phyloP scores from a whole-genome alignment of 2,329 filamentous ascomycete genomes.

The Fusarium nisikadoi region DNA sequence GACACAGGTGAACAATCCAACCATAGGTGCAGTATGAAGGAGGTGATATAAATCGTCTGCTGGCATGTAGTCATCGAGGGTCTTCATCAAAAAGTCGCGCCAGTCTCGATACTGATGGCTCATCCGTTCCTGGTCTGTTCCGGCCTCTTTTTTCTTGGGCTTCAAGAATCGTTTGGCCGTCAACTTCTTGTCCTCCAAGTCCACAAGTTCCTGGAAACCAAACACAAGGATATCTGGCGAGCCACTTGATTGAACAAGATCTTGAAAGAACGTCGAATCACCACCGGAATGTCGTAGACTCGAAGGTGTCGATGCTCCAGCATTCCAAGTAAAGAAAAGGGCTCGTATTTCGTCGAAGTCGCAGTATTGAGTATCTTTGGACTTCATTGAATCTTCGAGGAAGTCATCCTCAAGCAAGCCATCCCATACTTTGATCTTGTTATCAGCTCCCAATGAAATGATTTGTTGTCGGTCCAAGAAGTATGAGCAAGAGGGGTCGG shows the following conservation, averaged over 20 bases:
- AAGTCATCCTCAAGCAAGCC: conserved; percentile 93
- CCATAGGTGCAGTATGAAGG: conserved; percentile 85
- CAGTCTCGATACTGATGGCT: conserved; percentile 97
- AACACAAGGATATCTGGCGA: conserved; percentile 93
- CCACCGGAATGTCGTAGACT: conserved; percentile 76
- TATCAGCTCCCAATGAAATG: conserved; percentile 87
- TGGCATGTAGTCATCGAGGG: conserved; percentile 85
- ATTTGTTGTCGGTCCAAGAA: conserved; percentile 86
- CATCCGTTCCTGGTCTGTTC: conserved; percentile 88
- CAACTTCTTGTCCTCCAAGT: conserved; percentile 95
- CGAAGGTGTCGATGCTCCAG: conserved; percentile 91
- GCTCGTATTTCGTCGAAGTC: conserved; percentile 84
- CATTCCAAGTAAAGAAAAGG: conserved; percentile 94
- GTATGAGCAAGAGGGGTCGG: conserved; percentile 86
- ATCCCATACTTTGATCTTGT: conserved; percentile 87
- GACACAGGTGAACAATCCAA: conserved; percentile 94
- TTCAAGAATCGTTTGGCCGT: conserved; percentile 96
- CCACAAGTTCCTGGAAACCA: conserved; percentile 98
- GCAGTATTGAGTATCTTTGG: conserved; percentile 84
- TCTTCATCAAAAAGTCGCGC: conserved; percentile 87
- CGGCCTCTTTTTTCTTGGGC: conserved; percentile 85
- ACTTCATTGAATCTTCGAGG: conserved; percentile 91
- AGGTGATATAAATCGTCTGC: conserved; percentile 82
- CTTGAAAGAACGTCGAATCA: conserved; percentile 82
- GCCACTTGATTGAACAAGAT: conserved; percentile 79